Evolutionary conservation across 306 rosid genomes (phyloP).

Genomic region (Cicer judaicum): DNA sequence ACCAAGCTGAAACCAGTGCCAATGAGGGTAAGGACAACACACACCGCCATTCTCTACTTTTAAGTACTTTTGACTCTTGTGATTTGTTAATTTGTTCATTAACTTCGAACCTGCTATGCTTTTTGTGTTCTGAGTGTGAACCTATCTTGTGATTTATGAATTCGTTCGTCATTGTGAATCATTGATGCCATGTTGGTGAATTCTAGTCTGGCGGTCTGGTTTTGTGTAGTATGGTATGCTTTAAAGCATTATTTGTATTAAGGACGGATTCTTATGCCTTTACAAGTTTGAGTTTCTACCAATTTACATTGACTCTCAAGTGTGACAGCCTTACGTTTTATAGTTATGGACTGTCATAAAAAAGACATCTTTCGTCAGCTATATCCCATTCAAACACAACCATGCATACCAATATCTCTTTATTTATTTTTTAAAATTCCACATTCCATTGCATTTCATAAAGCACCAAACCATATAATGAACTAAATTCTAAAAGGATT

Average conservation of each 20-base stretch:
- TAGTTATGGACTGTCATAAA: constrained; percentile 22
- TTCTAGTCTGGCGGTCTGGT: not conserved
- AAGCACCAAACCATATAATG: constrained; percentile 17
- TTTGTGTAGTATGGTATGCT: not conserved
- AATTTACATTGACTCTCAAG: not conserved
- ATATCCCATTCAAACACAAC: constrained; percentile 33
- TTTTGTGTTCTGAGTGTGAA: not conserved
- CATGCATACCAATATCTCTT: not conserved
- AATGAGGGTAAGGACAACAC: not conserved
- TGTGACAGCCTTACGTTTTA: not conserved
- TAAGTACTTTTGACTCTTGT: not conserved
- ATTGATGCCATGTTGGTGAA: not conserved
- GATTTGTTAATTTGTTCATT: not conserved
- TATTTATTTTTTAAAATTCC: not conserved
- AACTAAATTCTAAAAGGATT: constrained; percentile 6
- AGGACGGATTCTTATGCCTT: not conserved
- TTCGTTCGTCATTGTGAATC: not conserved
- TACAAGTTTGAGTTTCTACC: not conserved
- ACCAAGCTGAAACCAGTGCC: not conserved
- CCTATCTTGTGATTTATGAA: not conserved
- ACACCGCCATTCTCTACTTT: not conserved
- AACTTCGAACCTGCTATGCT: not conserved
- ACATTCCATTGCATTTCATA: constrained; percentile 17
- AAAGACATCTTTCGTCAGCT: not conserved
- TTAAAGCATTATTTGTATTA: not conserved